These are phyloP conservation scores for Fusarium robinianum DNA, from an alignment of 2,329 filamentous ascomycete species.

Conservation along the genomic window DNA sequence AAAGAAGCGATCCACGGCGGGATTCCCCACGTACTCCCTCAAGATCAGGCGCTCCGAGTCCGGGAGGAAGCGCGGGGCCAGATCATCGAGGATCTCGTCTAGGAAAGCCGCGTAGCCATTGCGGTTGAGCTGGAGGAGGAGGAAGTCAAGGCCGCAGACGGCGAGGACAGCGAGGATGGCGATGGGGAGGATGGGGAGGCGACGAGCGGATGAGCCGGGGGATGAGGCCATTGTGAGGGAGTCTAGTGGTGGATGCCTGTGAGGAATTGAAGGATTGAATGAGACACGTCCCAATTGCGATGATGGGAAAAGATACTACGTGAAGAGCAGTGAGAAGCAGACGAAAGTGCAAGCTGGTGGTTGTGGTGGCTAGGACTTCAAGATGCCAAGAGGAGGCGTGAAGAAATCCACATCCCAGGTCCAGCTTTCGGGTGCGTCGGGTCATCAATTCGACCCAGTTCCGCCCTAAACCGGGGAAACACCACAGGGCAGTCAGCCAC, in stretches of 20 bases:
- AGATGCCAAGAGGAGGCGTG: too few relatives aligned
- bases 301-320: conserved; percentile 1
- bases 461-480: not conserved
- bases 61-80: conserved; percentile 25
- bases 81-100: conserved; percentile 18
- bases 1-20: conserved; percentile 23
- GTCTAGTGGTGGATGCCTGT: conserved; percentile 7
- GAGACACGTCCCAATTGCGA: too few relatives aligned
- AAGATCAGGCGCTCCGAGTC: conserved; percentile 26
- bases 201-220: conserved; percentile 8
- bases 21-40: conserved; percentile 25
- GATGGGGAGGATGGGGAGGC: conserved; percentile 18
- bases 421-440: not conserved
- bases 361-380: too few relatives aligned
- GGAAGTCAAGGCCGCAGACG: conserved; percentile 30
- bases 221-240: conserved; percentile 11
- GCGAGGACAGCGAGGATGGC: conserved; percentile 18
- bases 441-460: conserved; percentile 6
- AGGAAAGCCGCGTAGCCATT: conserved; percentile 27
- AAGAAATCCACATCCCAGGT: not conserved
- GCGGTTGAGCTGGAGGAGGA: conserved; percentile 30
- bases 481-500: too few relatives aligned
- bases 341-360: too few relatives aligned
- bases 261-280: not conserved
- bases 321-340: too few relatives aligned